Evolutionary conservation across 2,329 filamentous ascomycete species (phyloP), one percentile per base, ranked within the genome.

Genomic region (Colletotrichum higginsianum): DNA sequence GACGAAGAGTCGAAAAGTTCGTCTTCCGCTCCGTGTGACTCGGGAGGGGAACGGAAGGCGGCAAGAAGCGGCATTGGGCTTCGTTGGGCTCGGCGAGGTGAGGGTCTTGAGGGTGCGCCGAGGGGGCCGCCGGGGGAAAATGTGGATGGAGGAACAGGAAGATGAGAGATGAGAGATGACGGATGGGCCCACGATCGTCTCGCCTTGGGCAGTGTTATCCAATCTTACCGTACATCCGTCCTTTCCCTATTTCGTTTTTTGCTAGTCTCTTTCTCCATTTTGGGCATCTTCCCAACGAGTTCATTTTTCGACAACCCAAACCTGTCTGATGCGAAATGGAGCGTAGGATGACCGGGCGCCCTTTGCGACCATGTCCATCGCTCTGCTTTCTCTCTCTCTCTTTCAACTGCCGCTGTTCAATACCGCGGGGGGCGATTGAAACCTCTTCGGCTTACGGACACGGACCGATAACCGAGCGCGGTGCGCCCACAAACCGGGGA

Each of bases 31-130:
- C 61, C 53, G 35, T 46, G 55, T 30, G 49, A 52, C 23, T 65
- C 61, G 49, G 67, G 23, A 30, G 53, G 49, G 67, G n/a, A n/a
- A 47, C 65, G 58, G 65, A 52, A 58, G 23, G 42, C 69, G 65
- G 69, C 66, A 71, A 69, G 46, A 71, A 47, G 53, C 69, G 69
- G 69, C 69, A 68, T 69, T 71, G 60, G 69, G 69, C 65, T 58
- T 35, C 46, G 21, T 68, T 68, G 52, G 68, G 68, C 67, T 47
- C 63, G 63, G 52, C 40, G 58, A 53, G 38, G 30, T 56, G 40
- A 68, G 30, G 58, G 46, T 35, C 52, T 13, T 57, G 38, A 21
- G 58, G 42, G 21, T 18, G 30, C 44, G 44, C n/a, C 55, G 46
- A 35, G 38, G 53, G 53, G 56, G 26, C 35, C 49, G 64, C 15